Conservation (phyloP, 768 basidiomycete genomes). For the Peribolospora baueri region DNA sequence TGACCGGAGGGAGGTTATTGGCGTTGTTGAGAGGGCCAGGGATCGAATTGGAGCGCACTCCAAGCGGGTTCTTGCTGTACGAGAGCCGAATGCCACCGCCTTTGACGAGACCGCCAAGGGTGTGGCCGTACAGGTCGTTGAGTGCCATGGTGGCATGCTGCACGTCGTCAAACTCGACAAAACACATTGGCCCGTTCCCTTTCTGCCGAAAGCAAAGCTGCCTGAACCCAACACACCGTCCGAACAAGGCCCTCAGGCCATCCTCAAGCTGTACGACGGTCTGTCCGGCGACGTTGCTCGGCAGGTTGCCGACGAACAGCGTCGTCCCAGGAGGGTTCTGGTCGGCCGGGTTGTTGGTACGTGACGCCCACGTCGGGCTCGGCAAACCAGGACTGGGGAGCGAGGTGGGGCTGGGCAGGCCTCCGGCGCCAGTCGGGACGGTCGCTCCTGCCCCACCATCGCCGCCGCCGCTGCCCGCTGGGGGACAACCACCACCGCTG, state of each 20-base stretch:
- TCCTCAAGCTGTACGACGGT: slow-evolving; percentile 68
- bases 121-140: slow-evolving; percentile 69
- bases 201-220: slow-evolving; percentile 89
- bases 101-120: slow-evolving; percentile 74
- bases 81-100: slow-evolving; percentile 86
- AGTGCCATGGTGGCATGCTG: slow-evolving; percentile 61
- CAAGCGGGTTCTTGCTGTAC: slow-evolving; percentile 96
- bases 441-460: background rate
- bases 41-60: slow-evolving; percentile 19
- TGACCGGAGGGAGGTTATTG: background rate
- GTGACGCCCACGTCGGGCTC: background rate
- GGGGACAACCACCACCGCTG: too few species aligned
- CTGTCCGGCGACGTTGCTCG: slow-evolving; percentile 21
- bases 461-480: slow-evolving; percentile 2
- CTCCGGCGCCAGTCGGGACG: background rate
- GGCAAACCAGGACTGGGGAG: background rate
- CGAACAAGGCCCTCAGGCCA: slow-evolving; percentile 57
- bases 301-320: slow-evolving; percentile 95
- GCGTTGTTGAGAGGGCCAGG: background rate
- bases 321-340: slow-evolving; percentile 98
- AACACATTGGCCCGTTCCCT: slow-evolving; percentile 95
- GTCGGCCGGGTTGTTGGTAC: slow-evolving; percentile 32
- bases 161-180: slow-evolving; percentile 96
- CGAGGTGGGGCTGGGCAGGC: background rate
- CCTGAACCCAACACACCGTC: slow-evolving; percentile 54